Evolutionary conservation across 306 rosid genomes (phyloP), one percentile per base, ranked within the genome.

Genomic region (Dalbergia cochinchinensis): DNA sequence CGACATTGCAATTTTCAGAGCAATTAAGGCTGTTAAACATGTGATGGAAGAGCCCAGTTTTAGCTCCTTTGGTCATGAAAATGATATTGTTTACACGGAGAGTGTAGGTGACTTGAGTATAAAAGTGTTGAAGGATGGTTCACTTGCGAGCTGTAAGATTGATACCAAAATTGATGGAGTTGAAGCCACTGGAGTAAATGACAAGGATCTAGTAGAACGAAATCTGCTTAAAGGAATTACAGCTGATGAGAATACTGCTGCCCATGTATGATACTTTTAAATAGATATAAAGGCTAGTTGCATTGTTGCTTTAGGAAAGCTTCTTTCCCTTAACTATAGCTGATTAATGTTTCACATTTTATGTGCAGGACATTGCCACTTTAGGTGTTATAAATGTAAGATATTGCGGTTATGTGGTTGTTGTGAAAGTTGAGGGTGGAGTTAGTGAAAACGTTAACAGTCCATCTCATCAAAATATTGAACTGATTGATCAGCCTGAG

Each of bases 161-260:
- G 99, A 93, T 78, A 91, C 99, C 42, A 95, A 95, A 84, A 93
- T 95, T 69, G 99, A 95, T 63, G 97, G 99, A 78, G 83, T 87
- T 78, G 92, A 83, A 83, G 97, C 97, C 34, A 82, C 91, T 57
- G 91, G 93, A 78, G 83, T 87, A 86, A 87, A 70, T 77, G 83
- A 74, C 77, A 85, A 86, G 83, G 87, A 88, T 81, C 79, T 93
- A 64, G 83, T 86, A n/a, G 88, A 95, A 66, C 86, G 97, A 54
- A 95, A 95, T 86, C 89, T 95, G 57, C 80, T 95, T 74, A 92
- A 95, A 86, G 99, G 99, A 81, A 95, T 95, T 78, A 95, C 97
- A 20, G 99, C 99, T 63, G 99, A 95, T 80, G 99, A 95, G 87
- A 95, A 92, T 85, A 95, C 98, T 42, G 98, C 97, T 72, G 96